phyloP scores from a whole-genome alignment of 75 land plant genomes.

The Gnetum montanum region DNA sequence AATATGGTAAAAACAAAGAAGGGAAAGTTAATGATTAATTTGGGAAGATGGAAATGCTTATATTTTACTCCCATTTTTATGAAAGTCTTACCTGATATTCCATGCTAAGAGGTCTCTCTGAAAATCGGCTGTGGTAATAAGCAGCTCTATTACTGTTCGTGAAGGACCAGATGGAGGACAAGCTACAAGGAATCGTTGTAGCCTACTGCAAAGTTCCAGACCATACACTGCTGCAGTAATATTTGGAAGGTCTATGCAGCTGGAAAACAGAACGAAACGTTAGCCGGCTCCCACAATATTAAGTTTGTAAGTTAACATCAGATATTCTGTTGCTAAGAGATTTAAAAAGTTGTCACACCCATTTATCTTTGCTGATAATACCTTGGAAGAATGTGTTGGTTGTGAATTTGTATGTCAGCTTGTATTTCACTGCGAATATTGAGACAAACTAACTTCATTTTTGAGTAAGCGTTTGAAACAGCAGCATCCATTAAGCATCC shows the following conservation, averaged over 20 bases:
- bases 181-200: slow-evolving; percentile 63
- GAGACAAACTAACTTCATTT: slow-evolving; percentile 62
- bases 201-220: slow-evolving; percentile 63
- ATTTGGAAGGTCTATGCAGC: slow-evolving; percentile 86
- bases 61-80: not conserved
- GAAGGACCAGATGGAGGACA: slow-evolving; percentile 86
- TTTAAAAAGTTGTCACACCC: too few relatives aligned
- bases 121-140: slow-evolving; percentile 80
- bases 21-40: not conserved
- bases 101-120: slow-evolving; percentile 72
- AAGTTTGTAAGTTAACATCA: not conserved
- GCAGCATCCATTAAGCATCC: slow-evolving; percentile 50
- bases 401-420: slow-evolving; percentile 74
- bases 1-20: slow-evolving; percentile 2
- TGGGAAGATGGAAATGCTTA: not conserved
- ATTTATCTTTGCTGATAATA: too few relatives aligned
- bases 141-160: slow-evolving; percentile 64
- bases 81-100: slow-evolving; percentile 54
- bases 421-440: slow-evolving; percentile 57
- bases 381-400: slow-evolving; percentile 83
- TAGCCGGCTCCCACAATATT: not conserved
- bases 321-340: not conserved
- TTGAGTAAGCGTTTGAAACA: slow-evolving; percentile 55
- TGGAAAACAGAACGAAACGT: slow-evolving; percentile 21
- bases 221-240: slow-evolving; percentile 71